phyloP scores from a whole-genome alignment of 1,284 basidiomycete species.

The Dichomitus squalens region DNA sequence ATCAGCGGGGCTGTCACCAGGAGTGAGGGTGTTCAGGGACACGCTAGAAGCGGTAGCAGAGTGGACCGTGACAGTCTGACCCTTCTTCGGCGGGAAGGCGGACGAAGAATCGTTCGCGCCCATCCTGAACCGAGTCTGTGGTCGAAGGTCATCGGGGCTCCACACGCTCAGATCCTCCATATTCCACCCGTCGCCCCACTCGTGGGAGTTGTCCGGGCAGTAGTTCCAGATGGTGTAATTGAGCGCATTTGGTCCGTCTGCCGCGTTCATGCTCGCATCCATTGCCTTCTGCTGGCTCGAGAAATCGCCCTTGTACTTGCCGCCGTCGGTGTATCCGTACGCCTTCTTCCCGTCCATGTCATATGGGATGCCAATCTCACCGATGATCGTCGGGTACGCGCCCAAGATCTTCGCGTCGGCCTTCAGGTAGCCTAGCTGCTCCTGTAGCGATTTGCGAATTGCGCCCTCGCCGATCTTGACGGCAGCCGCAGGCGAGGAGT shows the following conservation, averaged over 20 bases:
- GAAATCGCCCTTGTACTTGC: conserved; percentile 81
- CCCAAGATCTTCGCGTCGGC: conserved; percentile 70
- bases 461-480: conserved; percentile 80
- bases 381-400: conserved; percentile 90
- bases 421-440: conserved; percentile 84
- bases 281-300: conserved; percentile 81
- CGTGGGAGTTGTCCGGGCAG: conserved; percentile 75
- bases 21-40: conserved; percentile 36
- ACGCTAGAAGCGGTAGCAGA: conserved; percentile 32
- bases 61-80: conserved; percentile 17
- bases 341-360: conserved; percentile 87
- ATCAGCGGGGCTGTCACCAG: conserved; percentile 10
- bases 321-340: conserved; percentile 83
- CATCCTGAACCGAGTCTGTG: conserved; percentile 31
- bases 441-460: conserved; percentile 82
- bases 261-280: conserved; percentile 89
- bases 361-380: conserved; percentile 94
- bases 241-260: conserved; percentile 82
- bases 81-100: conserved; percentile 32
- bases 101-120: conserved; percentile 34
- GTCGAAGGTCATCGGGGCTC: conserved; percentile 75
- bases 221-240: conserved; percentile 95
- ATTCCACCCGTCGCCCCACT: conserved; percentile 97
- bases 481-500: conserved; percentile 67
- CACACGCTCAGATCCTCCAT: conserved; percentile 93